These are phyloP conservation scores for Saccharomycopsis fodiens DNA, from an alignment of 805 yeast genomes.

Conservation along the genomic window DNA sequence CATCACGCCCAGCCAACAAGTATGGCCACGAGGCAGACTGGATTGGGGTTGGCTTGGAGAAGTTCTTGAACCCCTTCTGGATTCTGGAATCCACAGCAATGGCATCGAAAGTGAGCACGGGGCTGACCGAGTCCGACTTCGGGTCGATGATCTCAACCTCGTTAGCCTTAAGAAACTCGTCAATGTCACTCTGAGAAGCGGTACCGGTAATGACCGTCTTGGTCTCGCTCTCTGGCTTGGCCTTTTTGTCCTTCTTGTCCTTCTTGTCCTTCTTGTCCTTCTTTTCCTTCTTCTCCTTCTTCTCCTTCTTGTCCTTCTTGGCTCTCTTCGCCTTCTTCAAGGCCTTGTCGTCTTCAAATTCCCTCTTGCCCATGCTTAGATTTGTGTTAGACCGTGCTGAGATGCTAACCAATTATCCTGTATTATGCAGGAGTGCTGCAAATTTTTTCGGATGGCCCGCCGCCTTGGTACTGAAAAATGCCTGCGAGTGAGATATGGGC, in stretches of 20 bases:
- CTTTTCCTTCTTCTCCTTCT: slow-evolving; percentile 27
- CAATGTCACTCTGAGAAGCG: slow-evolving; percentile 48
- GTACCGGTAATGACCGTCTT: slow-evolving; percentile 32
- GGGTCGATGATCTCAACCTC: slow-evolving; percentile 79
- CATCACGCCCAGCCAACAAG: slow-evolving; percentile 69
- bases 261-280: slow-evolving; percentile 29
- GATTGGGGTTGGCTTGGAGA: slow-evolving; percentile 91
- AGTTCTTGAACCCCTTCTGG: slow-evolving; percentile 54
- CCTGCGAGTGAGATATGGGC: too few species aligned
- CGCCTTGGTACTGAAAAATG: not conserved
- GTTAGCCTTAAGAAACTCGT: slow-evolving; percentile 56
- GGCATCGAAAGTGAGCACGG: slow-evolving; percentile 60
- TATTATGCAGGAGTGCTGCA: too few species aligned
- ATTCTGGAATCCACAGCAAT: slow-evolving; percentile 51
- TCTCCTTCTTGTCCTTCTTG: slow-evolving; percentile 25
- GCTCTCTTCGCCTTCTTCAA: slow-evolving; percentile 22
- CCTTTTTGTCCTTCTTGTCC: slow-evolving; percentile 33
- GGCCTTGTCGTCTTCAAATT: slow-evolving; percentile 28
- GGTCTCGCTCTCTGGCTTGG: slow-evolving; percentile 23
- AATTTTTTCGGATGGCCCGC: not conserved
- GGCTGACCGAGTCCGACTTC: slow-evolving; percentile 41
- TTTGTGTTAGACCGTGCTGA: not conserved
- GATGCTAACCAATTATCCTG: too few species aligned
- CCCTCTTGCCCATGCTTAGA: slow-evolving; percentile 26
- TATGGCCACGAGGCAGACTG: slow-evolving; percentile 96